These are phyloP conservation scores for Heritiera littoralis DNA, from an alignment of 345 rosid genomes.

Conservation along the genomic window DNA sequence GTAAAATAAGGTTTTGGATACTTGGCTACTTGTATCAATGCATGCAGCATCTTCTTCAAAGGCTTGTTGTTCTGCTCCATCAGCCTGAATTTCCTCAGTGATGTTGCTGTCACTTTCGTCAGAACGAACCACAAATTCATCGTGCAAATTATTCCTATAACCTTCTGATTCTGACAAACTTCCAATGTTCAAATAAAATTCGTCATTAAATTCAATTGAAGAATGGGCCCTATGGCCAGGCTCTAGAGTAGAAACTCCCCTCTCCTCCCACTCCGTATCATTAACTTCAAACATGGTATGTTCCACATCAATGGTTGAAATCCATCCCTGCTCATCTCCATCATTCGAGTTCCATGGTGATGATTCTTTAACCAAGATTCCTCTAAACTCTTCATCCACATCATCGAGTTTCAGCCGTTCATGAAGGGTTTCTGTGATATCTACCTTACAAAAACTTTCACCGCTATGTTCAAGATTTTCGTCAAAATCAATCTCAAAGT, in stretches of 20 bases:
- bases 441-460: conserved; percentile 9
- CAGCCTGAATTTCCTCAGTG: conserved; percentile 31
- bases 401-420: conserved; percentile 19
- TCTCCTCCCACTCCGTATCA: conserved; percentile 58
- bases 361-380: conserved; percentile 20
- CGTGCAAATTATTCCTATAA: conserved; percentile 20
- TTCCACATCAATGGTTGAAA: conserved; percentile 25
- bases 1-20: conserved; percentile 8
- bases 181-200: conserved; percentile 9
- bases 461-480: conserved; percentile 11
- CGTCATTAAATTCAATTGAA: conserved; percentile 30
- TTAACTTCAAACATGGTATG: conserved; percentile 30
- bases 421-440: background rate
- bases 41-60: conserved; percentile 29
- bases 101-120: conserved; percentile 20
- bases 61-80: conserved; percentile 26
- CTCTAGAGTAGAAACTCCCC: conserved; percentile 22
- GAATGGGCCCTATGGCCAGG: conserved; percentile 23
- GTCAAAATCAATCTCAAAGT: conserved; percentile 38
- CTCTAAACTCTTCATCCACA: conserved; percentile 17
- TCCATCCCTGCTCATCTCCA: conserved; percentile 26
- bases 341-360: conserved; percentile 6
- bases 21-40: conserved; percentile 27
- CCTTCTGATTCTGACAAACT: conserved; percentile 28
- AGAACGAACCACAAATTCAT: conserved; percentile 10